A percentile compares a stretch with the other conserved stretches of the same genome.
Conservation (phyloP, 441 rosid genomes). For the Jatropha podagrica region DNA sequence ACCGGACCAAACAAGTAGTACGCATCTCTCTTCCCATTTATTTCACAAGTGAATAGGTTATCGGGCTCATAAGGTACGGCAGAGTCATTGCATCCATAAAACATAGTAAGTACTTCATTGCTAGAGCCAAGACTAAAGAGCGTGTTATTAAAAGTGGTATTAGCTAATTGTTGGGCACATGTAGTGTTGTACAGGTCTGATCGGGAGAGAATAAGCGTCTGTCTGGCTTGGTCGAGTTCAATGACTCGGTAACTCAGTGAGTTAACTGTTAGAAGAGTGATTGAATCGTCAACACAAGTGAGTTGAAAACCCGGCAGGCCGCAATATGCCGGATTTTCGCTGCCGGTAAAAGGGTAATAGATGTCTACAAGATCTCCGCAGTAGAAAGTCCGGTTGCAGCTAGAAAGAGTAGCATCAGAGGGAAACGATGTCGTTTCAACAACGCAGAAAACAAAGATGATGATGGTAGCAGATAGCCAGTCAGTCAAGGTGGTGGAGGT, state of each 20-base stretch:
- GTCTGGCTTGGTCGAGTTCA: constrained; percentile 25
- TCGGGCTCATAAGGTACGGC: neutral
- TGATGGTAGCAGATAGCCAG: neutral
- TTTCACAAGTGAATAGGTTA: constrained; percentile 23
- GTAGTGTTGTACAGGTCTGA: constrained; percentile 32
- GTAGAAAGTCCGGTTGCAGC: constrained; percentile 28
- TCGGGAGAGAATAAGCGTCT: constrained; percentile 27
- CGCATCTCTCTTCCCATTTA: constrained; percentile 1
- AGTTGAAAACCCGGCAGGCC: constrained; percentile 38
- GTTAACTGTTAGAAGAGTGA: constrained; percentile 19
- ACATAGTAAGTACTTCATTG: constrained; percentile 23
- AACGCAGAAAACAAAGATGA: constrained; percentile 2
- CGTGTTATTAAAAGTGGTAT: constrained; percentile 29
- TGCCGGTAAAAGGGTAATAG: constrained; percentile 44
- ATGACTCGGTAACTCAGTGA: constrained; percentile 30
- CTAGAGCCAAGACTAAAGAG: constrained; percentile 17
- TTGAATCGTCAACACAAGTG: constrained; percentile 11
- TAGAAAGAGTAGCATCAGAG: neutral
- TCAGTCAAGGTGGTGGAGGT: constrained; percentile 7
- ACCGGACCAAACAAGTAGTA: constrained; percentile 28
- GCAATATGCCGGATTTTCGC: constrained; percentile 34
- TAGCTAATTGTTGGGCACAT: constrained; percentile 20
- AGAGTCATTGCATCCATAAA: constrained; percentile 27
- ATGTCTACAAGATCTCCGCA: constrained; percentile 32
- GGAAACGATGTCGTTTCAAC: neutral